Base-by-base conservation (phyloP, 2,329 filamentous ascomycete species). In the Alternaria arbusti region DNA sequence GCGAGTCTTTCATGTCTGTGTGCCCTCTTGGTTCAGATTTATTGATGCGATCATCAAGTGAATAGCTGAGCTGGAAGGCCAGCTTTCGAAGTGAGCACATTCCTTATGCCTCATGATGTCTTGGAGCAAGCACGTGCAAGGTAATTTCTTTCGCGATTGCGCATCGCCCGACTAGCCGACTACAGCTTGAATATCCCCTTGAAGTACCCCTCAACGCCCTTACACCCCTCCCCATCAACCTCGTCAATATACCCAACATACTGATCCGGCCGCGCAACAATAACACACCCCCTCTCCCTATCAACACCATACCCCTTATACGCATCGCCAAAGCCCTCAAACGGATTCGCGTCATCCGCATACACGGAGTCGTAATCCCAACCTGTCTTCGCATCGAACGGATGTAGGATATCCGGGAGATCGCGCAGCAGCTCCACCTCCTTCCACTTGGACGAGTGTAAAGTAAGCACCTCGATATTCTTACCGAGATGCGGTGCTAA, bases 211-310 rank as follows among this genome's bases (percentile, higher is more conserved):
- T 79, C 77, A 15, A 80, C 66, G 1, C 70, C 77, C 25, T 59
- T 52, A 43, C 64, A 66, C 0, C 74, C 76, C 55, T 74, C 73
- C 61, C 69, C 72, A 32, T 81, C 77, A 50, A 82, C 26, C 26
- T 75, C 75, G 6, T 81, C 81, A 20, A 86, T 69, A 55, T 73
- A 80, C 0, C 80, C 84, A 30, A 92, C 85, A 76, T 92, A 89
- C 73, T 90, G 88, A 80, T 93, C 91, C 3, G 90, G 91, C 52
- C 91, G 78, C 2, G 89, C 80, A 2, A 89, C 80, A 0, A 91
- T 85, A 5, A 88, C 79, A 64, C 86, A 88, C 0, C 90, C 90
- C 20, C 78, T 77, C 57, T 85, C 80, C 17, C 68, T 74, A 66
- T 88, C 83, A 2, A 93, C 81, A 0, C 88, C 90, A 61, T 89